phyloP scores from a whole-genome alignment of 2,329 filamentous ascomycete genomes.

The Fusarium duplospermum region DNA sequence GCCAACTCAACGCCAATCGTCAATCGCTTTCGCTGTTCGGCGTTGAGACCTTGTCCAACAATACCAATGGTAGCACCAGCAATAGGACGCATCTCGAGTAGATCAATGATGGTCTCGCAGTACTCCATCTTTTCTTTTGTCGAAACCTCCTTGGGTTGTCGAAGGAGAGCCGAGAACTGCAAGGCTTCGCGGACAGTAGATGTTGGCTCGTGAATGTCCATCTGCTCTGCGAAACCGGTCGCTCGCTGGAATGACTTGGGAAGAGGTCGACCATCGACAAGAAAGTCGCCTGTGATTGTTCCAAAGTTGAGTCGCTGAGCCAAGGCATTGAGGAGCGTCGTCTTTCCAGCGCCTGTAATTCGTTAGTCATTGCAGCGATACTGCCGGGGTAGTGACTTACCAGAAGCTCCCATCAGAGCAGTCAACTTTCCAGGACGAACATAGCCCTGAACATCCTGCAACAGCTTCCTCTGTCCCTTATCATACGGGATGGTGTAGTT shows the following conservation, averaged over 20 bases:
- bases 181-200: slow-evolving; percentile 75
- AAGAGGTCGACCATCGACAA: slow-evolving; percentile 79
- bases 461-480: slow-evolving; percentile 72
- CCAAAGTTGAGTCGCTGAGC: slow-evolving; percentile 82
- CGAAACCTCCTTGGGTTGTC: slow-evolving; percentile 68
- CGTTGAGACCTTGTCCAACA: slow-evolving; percentile 69
- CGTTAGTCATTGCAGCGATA: neutral
- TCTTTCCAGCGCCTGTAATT: slow-evolving; percentile 69
- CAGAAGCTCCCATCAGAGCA: slow-evolving; percentile 76
- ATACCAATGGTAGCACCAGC: slow-evolving; percentile 73
- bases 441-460: slow-evolving; percentile 85
- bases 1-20: slow-evolving; percentile 69
- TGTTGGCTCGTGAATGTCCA: slow-evolving; percentile 75
- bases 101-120: slow-evolving; percentile 74
- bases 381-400: slow-evolving; percentile 34
- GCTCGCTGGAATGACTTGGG: slow-evolving; percentile 83
- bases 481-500: slow-evolving; percentile 67
- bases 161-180: slow-evolving; percentile 72
- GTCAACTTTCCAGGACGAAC: slow-evolving; percentile 85
- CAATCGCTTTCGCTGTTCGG: slow-evolving; percentile 67
- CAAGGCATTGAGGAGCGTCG: slow-evolving; percentile 78
- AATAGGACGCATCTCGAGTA: slow-evolving; percentile 76
- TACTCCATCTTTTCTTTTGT: slow-evolving; percentile 74
- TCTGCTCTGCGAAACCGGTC: slow-evolving; percentile 76
- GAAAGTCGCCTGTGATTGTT: slow-evolving; percentile 79